A percentile compares a stretch with the other conserved stretches of the same genome.
Conservation (phyloP, 352 stramenopile genomes). For the Globisporangium nodosum region DNA sequence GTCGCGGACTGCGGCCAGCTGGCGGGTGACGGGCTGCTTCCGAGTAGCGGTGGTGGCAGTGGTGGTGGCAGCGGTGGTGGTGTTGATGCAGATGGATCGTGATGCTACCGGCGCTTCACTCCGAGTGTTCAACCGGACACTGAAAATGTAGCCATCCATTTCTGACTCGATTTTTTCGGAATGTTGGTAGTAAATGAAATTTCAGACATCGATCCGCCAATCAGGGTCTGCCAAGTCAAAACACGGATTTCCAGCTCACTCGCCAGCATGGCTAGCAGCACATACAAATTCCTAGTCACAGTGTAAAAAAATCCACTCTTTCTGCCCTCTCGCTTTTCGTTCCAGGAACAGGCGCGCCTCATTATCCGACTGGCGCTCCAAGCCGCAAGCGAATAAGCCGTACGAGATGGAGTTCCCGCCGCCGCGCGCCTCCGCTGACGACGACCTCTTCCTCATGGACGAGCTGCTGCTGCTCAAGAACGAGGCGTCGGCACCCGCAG, state of each 20-base stretch:
- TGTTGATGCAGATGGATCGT: too few relatives aligned
- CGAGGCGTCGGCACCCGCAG: conserved; percentile 11
- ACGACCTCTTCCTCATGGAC: conserved; percentile 37
- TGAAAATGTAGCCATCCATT: background rate
- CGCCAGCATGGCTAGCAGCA: too few relatives aligned
- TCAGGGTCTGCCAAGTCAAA: conserved; percentile 47
- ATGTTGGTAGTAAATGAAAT: too few relatives aligned
- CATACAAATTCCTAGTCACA: background rate
- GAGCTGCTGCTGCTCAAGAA: conserved; percentile 42
- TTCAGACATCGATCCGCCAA: conserved; percentile 24
- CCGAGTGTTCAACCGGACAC: too few relatives aligned
- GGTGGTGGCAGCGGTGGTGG: background rate
- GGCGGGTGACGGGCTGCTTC: conserved; percentile 33
- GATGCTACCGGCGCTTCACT: too few relatives aligned
- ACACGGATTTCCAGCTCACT: background rate
- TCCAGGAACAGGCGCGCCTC: background rate
- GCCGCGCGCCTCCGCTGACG: conserved; percentile 4
- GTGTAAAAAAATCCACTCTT: background rate
- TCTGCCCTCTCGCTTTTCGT: background rate
- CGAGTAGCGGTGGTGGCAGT: background rate
- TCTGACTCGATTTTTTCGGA: too few relatives aligned
- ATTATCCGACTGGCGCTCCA: conserved; percentile 1
- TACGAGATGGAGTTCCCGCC: conserved; percentile 5
- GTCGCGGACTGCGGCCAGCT: conserved; percentile 59
- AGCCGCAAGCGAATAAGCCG: background rate